phyloP scores from a whole-genome alignment of 2,329 filamentous ascomycete species.

The Knoxdaviesia proteae region DNA sequence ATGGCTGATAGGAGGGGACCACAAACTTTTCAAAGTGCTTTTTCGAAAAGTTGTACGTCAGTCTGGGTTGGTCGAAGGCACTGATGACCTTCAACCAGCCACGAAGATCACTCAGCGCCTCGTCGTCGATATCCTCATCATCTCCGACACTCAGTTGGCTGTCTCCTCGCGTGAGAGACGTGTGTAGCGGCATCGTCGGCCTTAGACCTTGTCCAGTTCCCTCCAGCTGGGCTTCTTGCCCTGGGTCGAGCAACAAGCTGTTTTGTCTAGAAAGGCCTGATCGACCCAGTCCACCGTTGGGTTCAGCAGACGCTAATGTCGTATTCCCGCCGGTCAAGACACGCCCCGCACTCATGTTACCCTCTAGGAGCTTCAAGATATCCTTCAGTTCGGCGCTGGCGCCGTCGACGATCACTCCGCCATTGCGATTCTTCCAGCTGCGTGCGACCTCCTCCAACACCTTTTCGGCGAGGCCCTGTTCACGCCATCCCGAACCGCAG shows the following conservation, averaged over 20 bases:
- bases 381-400: constrained; percentile 52
- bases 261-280: constrained; percentile 24
- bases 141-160: constrained; percentile 38
- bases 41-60: constrained; percentile 57
- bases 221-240: no score
- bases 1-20: not conserved
- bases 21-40: constrained; percentile 71
- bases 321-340: constrained; percentile 16
- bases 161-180: constrained; percentile 30
- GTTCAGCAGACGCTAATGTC: no score
- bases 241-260: constrained; percentile 37
- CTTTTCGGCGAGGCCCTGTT: constrained; percentile 80
- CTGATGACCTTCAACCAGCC: constrained; percentile 69
- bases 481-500: constrained; percentile 90
- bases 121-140: constrained; percentile 36
- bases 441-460: constrained; percentile 82
- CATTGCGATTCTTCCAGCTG: constrained; percentile 76
- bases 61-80: constrained; percentile 68
- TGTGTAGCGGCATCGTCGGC: constrained; percentile 19
- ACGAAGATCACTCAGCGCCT: constrained; percentile 44
- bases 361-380: constrained; percentile 68
- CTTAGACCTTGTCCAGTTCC: no score
- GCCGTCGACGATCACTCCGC: constrained; percentile 80
- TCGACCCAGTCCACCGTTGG: no score
- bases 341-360: constrained; percentile 73